phyloP scores from a whole-genome alignment of 495 filamentous ascomycete species.

The Aspergillus coremiiformis region DNA sequence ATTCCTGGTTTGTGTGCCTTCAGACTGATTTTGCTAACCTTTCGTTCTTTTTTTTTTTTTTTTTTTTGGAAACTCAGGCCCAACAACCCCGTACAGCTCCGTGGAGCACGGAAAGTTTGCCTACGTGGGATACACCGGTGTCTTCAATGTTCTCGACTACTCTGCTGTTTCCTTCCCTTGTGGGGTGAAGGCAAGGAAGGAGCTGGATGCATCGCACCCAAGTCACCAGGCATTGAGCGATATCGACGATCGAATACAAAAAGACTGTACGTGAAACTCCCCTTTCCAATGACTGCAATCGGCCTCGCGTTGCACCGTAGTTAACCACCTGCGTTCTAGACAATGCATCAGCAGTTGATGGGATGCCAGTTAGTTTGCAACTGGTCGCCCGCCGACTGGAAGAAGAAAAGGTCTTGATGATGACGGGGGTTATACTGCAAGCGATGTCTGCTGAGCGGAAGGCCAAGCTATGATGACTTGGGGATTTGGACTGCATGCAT shows the following conservation, averaged over 20 bases:
- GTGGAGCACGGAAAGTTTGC: constrained; percentile 14
- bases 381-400: constrained; percentile 38
- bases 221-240: background rate
- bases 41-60: too few species aligned
- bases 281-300: background rate
- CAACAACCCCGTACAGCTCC: constrained; percentile 12
- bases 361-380: constrained; percentile 37
- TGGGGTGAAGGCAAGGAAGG: constrained; percentile 1
- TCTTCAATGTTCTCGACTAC: constrained; percentile 18
- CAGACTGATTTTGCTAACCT: background rate
- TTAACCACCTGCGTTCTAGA: background rate
- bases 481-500: too few species aligned
- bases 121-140: constrained; percentile 11
- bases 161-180: constrained; percentile 15
- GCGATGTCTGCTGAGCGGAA: background rate
- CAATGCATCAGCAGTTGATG: constrained; percentile 4
- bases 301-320: too few species aligned
- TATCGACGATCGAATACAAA: background rate
- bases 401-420: constrained; percentile 36
- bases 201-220: background rate
- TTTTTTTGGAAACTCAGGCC: background rate
- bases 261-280: background rate
- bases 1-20: background rate
- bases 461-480: background rate
- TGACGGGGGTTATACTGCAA: constrained; percentile 7